phyloP scores from a whole-genome alignment of 2,329 filamentous ascomycete genomes.

The Sarocladium oryzae region DNA sequence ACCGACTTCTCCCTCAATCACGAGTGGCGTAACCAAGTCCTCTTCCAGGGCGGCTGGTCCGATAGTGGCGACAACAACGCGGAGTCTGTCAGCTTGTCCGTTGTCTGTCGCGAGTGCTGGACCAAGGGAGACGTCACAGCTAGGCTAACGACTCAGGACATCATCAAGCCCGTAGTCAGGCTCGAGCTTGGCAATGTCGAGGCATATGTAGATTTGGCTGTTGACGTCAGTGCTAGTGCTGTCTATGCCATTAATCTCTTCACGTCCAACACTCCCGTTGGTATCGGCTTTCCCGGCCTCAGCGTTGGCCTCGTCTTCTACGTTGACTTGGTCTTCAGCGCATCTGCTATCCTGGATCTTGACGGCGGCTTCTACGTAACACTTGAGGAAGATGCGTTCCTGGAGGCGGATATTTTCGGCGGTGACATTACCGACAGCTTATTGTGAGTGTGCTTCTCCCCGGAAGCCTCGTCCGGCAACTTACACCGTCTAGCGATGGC shows the following conservation, averaged over 20 bases:
- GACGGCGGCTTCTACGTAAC: conserved; percentile 23
- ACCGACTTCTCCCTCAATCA: conserved; percentile 12
- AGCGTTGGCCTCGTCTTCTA: conserved; percentile 38
- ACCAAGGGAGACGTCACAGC: conserved; percentile 39
- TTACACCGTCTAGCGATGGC: conserved; percentile 16
- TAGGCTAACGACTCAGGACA: conserved; percentile 31
- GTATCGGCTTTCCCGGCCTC: conserved; percentile 33
- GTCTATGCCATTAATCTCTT: conserved; percentile 43
- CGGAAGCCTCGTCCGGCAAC: not conserved
- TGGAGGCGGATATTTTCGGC: conserved; percentile 11
- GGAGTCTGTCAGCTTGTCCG: conserved; percentile 17
- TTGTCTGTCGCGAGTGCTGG: conserved; percentile 42
- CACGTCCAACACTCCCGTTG: conserved; percentile 33
- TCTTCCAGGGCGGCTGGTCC: conserved; percentile 11
- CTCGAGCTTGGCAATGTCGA: conserved; percentile 42
- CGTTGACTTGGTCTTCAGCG: conserved; percentile 42
- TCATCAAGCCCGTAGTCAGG: conserved; percentile 30
- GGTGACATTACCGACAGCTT: conserved; percentile 28
- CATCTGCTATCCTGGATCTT: conserved; percentile 39
- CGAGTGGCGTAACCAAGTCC: conserved; percentile 10
- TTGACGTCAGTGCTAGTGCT: conserved; percentile 33
- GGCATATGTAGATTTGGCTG: conserved; percentile 40
- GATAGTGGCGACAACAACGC: conserved; percentile 1
- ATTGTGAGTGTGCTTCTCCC: conserved; percentile 24
- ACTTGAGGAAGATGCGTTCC: conserved; percentile 9